Evolutionary conservation across 2,329 filamentous ascomycete genomes (phyloP), one percentile per base, ranked within the genome.

Genomic region (Stachybotrys echinatus): DNA sequence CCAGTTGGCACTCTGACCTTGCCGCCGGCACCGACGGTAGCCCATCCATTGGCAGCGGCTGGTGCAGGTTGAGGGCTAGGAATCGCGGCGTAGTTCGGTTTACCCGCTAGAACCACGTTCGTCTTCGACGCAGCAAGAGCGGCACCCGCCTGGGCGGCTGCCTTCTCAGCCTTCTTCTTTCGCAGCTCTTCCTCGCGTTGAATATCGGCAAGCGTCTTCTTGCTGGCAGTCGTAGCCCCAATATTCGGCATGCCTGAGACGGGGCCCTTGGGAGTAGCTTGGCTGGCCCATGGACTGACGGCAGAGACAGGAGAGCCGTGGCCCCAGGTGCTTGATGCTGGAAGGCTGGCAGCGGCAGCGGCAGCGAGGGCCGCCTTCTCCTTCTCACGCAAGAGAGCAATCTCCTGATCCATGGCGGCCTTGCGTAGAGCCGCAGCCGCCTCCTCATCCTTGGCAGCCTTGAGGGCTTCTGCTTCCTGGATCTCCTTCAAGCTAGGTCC

Each of bases 401-500:
- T 72, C 63, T 97, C 92, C 64, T 89, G 89, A 68, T 97, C 91
- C 10, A 89, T 81, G 17, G 84, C 79, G 45, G 85, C 85, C 58
- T 88, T 89, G 58, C 92, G 87, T 52, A 87, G 80, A 40, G 89
- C 87, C 34, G 85, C 84, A 17, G 89, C 90, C 48, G 84, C 73
- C 62, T 94, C 90, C 63, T 97, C 92, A 12, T 83, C 85, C 70
- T 95, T 89, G 47, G 92, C 92, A 12, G 92, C 92, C 66, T 94
- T 95, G 63, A 88, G 89, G 34, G 92, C 92, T 67, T 99, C 94
- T 5, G 89, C 87, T 67, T 96, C 92, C 67, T 99, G 94, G 21
- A 99, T 99, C 64, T 99, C 92, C 71, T 91, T 95, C 54, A 99
- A 74, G 52, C 92, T 96, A 2, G 92, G 94, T 0, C 91, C 92